Evolutionary conservation across 1,139 yeast genomes (phyloP).

Genomic region (Lodderomyces theae): DNA sequence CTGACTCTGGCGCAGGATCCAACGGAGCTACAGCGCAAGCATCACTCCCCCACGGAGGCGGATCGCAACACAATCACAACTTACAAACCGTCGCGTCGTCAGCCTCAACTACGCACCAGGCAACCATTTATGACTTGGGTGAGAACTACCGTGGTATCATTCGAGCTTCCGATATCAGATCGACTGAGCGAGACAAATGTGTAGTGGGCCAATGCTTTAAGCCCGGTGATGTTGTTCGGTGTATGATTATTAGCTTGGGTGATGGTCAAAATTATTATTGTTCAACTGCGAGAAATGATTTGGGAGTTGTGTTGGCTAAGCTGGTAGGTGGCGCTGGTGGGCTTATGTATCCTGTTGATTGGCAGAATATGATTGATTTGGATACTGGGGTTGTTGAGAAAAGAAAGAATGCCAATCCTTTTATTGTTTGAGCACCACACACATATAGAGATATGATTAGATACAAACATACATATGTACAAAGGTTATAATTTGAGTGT

Average conservation of each 20-base stretch:
- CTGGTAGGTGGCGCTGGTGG: conserved; percentile 69
- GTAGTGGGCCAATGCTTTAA: conserved; percentile 73
- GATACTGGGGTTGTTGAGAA: conserved; percentile 70
- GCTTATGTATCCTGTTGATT: conserved; percentile 85
- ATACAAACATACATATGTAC: no score
- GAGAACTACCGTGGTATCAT: conserved; percentile 91
- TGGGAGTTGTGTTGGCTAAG: conserved; percentile 91
- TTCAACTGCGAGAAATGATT: conserved; percentile 84
- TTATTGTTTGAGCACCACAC: no score
- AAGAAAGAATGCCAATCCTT: conserved; percentile 93
- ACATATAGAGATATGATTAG: no score
- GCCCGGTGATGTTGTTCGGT: conserved; percentile 93
- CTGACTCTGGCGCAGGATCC: conserved; percentile 67
- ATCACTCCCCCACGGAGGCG: conserved; percentile 50
- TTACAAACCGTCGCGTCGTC: conserved; percentile 47
- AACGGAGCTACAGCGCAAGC: conserved; percentile 50
- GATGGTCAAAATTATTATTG: conserved; percentile 91
- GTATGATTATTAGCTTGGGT: conserved; percentile 78
- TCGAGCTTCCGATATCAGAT: conserved; percentile 82
- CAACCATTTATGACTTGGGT: conserved; percentile 66
- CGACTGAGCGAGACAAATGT: conserved; percentile 87
- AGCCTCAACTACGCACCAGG: conserved; percentile 31
- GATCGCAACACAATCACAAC: conserved; percentile 44
- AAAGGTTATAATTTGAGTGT: no score
- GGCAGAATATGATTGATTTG: conserved; percentile 91